Conservation (phyloP, 1,139 yeast species). For the Suhomyces bokatorum region DNA sequence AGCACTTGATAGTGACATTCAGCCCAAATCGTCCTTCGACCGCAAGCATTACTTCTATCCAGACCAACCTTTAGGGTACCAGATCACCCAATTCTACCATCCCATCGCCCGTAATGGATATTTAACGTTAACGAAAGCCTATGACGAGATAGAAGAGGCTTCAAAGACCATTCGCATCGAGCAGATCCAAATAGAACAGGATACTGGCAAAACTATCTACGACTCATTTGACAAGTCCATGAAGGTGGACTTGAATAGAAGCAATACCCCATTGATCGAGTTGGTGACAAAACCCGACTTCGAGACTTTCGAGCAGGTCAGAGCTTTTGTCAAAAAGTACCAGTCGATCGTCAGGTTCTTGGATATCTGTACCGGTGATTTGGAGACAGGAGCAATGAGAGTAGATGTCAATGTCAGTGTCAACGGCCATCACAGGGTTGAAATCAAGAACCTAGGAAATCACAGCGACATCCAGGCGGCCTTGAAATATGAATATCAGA, state of each 20-base stretch:
- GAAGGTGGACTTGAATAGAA: constrained; percentile 75
- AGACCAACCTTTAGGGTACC: constrained; percentile 96
- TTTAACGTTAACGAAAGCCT: constrained; percentile 45
- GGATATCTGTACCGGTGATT: constrained; percentile 80
- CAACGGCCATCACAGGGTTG: constrained; percentile 70
- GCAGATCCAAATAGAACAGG: constrained; percentile 90
- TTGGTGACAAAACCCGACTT: constrained; percentile 92
- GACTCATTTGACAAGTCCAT: constrained; percentile 42
- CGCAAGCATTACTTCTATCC: constrained; percentile 95
- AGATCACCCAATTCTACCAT: constrained; percentile 83
- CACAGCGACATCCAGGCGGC: constrained; percentile 81
- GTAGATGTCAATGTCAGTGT: constrained; percentile 92
- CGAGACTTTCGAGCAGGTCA: constrained; percentile 63
- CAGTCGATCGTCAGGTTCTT: constrained; percentile 69
- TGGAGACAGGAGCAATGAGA: constrained; percentile 93
- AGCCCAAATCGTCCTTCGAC: constrained; percentile 67
- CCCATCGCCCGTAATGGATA: constrained; percentile 77
- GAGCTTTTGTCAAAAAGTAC: constrained; percentile 76
- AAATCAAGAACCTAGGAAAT: constrained; percentile 84
- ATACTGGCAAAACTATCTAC: constrained; percentile 83
- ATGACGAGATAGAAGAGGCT: constrained; percentile 53
- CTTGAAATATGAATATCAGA: constrained; percentile 65
- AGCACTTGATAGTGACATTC: constrained; percentile 65
- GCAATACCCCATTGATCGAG: constrained; percentile 86
- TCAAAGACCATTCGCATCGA: constrained; percentile 53